Percentiles rank a stretch among this genome's conserved stretches.
These are phyloP conservation scores for Colletotrichum godetiae DNA, from an alignment of 2,329 filamentous ascomycete species.

Conservation along the genomic window DNA sequence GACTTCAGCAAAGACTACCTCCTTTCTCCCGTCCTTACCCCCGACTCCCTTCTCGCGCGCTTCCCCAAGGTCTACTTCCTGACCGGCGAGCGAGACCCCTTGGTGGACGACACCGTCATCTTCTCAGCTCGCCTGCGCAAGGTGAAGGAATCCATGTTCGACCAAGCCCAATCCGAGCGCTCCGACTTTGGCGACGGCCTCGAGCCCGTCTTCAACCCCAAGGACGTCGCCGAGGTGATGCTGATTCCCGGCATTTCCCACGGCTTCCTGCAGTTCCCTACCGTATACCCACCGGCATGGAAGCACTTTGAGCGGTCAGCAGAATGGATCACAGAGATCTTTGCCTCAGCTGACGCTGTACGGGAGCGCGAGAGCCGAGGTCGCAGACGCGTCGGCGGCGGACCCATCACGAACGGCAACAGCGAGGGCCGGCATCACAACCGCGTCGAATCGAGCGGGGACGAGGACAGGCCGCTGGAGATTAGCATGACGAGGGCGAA, in stretches of 20 bases:
- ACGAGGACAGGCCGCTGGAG: conserved; percentile 85
- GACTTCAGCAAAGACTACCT: conserved; percentile 94
- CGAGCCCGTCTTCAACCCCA: conserved; percentile 73
- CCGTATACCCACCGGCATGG: conserved; percentile 90
- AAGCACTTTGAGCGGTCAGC: conserved; percentile 84
- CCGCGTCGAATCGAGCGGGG: conserved; percentile 73
- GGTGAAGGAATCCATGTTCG: conserved; percentile 71
- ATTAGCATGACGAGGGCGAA: conserved; percentile 72
- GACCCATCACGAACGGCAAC: conserved; percentile 23
- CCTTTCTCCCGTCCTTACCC: conserved; percentile 89
- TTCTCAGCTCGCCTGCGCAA: conserved; percentile 90
- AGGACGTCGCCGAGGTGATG: conserved; percentile 82
- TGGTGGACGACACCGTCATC: conserved; percentile 97
- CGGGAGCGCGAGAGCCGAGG: conserved; percentile 35
- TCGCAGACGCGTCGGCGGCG: conserved; percentile 17
- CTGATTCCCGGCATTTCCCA: conserved; percentile 91
- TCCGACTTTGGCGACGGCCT: conserved; percentile 47
- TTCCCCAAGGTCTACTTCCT: conserved; percentile 96
- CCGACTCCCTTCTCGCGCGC: conserved; percentile 82
- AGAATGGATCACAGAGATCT: conserved; percentile 84
- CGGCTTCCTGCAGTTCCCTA: conserved; percentile 92
- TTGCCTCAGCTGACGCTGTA: conserved; percentile 63
- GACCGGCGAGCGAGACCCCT: conserved; percentile 92
- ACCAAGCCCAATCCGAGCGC: conserved; percentile 43
- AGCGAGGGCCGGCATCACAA: conserved; percentile 41